phyloP scores from a whole-genome alignment of 495 filamentous ascomycete species.

The Tuber umbilicatum region DNA sequence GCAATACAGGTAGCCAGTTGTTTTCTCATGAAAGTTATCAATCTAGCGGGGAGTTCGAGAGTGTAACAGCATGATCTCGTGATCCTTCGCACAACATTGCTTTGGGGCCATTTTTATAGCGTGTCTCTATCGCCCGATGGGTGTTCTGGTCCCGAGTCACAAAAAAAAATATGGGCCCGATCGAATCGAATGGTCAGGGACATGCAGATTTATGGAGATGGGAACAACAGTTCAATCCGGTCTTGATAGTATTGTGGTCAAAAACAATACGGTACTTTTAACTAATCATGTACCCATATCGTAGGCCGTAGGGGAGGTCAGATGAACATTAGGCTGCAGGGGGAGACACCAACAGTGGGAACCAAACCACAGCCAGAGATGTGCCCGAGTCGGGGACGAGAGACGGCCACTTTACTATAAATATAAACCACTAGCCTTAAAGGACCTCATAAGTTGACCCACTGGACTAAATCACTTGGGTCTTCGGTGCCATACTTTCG shows the following conservation, averaged over 20 bases:
- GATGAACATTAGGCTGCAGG: not conserved
- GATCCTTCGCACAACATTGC: not conserved
- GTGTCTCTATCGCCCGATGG: not conserved
- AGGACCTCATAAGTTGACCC: not conserved
- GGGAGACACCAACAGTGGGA: not conserved
- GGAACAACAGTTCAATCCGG: not conserved
- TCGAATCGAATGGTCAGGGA: constrained; percentile 2
- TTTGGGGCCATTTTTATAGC: not conserved
- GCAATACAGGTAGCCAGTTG: not conserved
- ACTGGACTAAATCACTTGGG: not conserved
- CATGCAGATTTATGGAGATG: not conserved
- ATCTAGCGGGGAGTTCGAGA: not conserved
- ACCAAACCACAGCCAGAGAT: not conserved
- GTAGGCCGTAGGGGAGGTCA: not conserved
- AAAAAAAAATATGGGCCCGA: not conserved
- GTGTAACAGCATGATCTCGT: constrained; percentile 2
- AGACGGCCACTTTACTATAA: not conserved
- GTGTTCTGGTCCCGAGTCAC: not conserved
- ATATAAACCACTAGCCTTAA: not conserved
- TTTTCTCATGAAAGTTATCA: not conserved
- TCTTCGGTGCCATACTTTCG: not conserved
- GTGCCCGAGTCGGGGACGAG: not conserved
- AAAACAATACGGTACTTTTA: not conserved
- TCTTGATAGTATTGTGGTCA: not conserved
- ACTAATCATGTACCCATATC: not conserved